Base-by-base conservation (phyloP, 345 rosid species). In the Ailanthus altissimus region DNA sequence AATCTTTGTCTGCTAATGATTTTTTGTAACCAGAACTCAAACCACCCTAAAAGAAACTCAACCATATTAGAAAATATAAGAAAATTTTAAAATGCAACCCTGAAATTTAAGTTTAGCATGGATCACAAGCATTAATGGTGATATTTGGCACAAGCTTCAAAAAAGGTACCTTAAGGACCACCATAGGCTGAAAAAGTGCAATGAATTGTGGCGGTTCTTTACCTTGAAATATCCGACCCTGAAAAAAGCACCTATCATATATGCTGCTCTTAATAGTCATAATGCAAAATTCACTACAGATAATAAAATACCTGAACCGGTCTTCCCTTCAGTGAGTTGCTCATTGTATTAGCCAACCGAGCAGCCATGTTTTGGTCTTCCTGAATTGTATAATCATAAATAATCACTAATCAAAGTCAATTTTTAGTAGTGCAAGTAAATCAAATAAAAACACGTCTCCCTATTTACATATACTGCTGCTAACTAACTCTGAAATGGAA, bases 141-240 rank as follows among this genome's bases (percentile, higher is more conserved):
- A 58, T 43, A 38, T 64, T 53, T 75, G 15, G 26, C 45, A 14
- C 25, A 42, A 42, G 53, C 56, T 8, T 65, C 72, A 72, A 46
- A 38, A 46, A 53, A 36, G 46, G 47, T 90, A 97, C 99, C 98
- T 94, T 94, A 70, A 97, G 95, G 75, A 92, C 89, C 65, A 91
- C 87, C 97, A 94, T 88, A 71, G 93, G 97, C 78, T 91, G 97
- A 80, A 94, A 94, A 70, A 97, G 93, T 20, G 99, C 94, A 78
- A 94, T 57, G 73, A 97, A 94, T 47, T 97, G 99, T 20, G 97
- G 96, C 63, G 98, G 97, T 85, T 97, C 99, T 84, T 90, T 97
- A 72, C 91, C 97, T 89, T 97, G 93, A 77, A 83, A 92, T 78
- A 97, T 85, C 66, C 89, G 89, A 74, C 92, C 97, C 99, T 97